Percentiles rank a stretch among this genome's conserved stretches.
Conservation (phyloP, 176 grass and related monocot species). For the Phyllostachys edulis region DNA sequence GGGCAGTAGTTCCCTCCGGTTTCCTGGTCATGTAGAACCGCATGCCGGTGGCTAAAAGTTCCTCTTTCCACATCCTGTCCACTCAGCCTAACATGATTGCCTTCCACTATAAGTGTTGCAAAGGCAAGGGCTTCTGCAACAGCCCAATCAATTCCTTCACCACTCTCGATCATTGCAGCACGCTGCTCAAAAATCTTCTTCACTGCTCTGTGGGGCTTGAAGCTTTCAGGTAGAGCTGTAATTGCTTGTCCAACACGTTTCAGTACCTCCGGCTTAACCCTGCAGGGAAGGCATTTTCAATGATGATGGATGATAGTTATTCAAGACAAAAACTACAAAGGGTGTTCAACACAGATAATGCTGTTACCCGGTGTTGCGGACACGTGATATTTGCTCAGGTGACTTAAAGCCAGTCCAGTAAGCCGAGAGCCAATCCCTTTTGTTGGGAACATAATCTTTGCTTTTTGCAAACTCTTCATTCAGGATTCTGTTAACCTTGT, state of each 20-base stretch:
- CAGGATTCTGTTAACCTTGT: constrained; percentile 76
- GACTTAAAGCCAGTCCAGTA: constrained; percentile 96
- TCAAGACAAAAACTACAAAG: constrained; percentile 27
- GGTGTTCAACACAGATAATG: background rate
- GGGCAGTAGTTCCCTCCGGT: constrained; percentile 71
- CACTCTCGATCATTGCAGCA: constrained; percentile 75
- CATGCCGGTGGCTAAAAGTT: constrained; percentile 93
- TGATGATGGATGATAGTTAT: constrained; percentile 3
- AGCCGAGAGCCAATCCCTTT: constrained; percentile 93
- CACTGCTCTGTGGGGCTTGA: constrained; percentile 93
- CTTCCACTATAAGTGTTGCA: constrained; percentile 89
- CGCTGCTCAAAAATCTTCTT: constrained; percentile 92
- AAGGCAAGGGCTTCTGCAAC: constrained; percentile 89
- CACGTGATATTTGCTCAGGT: constrained; percentile 91
- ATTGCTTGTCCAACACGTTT: constrained; percentile 90
- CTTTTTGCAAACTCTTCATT: constrained; percentile 89
- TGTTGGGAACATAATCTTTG: constrained; percentile 89
- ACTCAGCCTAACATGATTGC: constrained; percentile 94
- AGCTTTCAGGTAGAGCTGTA: constrained; percentile 77
- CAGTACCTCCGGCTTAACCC: constrained; percentile 89
- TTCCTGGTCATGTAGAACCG: constrained; percentile 86
- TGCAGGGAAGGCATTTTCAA: constrained; percentile 16
- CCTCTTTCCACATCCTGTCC: constrained; percentile 98
- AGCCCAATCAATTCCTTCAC: constrained; percentile 95
- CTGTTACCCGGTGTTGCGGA: constrained; percentile 84